These are phyloP conservation scores for Bipolaris cookei DNA, from an alignment of 2,329 filamentous ascomycete species.

Conservation along the genomic window DNA sequence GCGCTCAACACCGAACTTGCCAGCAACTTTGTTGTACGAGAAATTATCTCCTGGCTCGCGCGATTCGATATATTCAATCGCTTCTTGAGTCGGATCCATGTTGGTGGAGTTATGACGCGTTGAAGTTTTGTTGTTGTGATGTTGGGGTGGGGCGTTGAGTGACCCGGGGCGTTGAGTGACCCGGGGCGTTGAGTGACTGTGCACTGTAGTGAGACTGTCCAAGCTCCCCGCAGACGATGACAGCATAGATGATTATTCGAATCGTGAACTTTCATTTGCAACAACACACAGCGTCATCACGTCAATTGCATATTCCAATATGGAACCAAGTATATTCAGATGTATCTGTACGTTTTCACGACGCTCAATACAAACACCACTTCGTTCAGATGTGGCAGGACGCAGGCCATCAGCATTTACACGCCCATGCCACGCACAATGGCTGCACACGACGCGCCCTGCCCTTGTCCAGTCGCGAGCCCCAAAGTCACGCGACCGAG, in stretches of 20 bases:
- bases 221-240: slow-evolving; percentile 13
- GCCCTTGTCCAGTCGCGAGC: slow-evolving; percentile 36
- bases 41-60: no score
- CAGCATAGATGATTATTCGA: slow-evolving; percentile 9
- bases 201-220: background rate
- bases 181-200: no score
- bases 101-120: no score
- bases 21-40: no score
- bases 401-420: slow-evolving; percentile 4
- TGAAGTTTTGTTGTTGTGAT: no score
- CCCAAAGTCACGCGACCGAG: slow-evolving; percentile 62
- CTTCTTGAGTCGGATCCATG: no score
- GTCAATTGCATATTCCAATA: slow-evolving; percentile 11
- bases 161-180: no score
- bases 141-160: no score
- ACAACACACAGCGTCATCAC: background rate
- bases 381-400: background rate
- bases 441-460: slow-evolving; percentile 30
- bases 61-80: no score
- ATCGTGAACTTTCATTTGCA: slow-evolving; percentile 1
- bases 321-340: slow-evolving; percentile 26
- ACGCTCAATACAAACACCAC: slow-evolving; percentile 3
- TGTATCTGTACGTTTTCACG: slow-evolving; percentile 19
- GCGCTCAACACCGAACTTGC: no score
- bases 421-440: slow-evolving; percentile 13